Percentiles rank a stretch among this genome's conserved stretches.
Conservation (phyloP, 192 early-diverging fungal species). For the Gigaspora rosea region DNA sequence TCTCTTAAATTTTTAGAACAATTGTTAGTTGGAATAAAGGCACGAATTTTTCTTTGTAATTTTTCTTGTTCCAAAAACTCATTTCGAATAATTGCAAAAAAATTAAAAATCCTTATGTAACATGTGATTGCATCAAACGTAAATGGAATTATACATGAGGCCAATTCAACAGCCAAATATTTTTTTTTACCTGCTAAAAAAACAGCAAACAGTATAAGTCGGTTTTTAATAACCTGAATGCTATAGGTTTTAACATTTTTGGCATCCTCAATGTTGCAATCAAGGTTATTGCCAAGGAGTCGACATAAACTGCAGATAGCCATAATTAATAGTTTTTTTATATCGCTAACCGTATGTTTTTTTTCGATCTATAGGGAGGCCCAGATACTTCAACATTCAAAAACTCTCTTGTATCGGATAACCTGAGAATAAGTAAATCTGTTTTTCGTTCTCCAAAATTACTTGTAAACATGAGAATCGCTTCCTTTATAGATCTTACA, state of each 20-base stretch:
- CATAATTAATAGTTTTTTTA: slow-evolving; percentile 27
- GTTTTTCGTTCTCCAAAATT: slow-evolving; percentile 5
- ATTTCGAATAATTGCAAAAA: slow-evolving; percentile 16
- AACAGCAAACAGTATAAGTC: slow-evolving; percentile 15
- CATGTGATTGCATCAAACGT: slow-evolving; percentile 16
- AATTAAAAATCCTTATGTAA: slow-evolving; percentile 17
- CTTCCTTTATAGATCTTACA: slow-evolving; percentile 18
- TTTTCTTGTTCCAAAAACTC: slow-evolving; percentile 24
- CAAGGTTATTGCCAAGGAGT: slow-evolving; percentile 6
- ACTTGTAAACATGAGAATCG: neutral
- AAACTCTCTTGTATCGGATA: slow-evolving; percentile 12
- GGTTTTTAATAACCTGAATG: slow-evolving; percentile 23
- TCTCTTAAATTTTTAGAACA: neutral
- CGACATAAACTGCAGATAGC: slow-evolving; percentile 26
- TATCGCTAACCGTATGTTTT: slow-evolving; percentile 23
- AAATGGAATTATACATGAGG: slow-evolving; percentile 28
- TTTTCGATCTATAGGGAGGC: slow-evolving; percentile 15
- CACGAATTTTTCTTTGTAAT: slow-evolving; percentile 10
- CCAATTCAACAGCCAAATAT: slow-evolving; percentile 29
- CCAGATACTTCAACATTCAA: slow-evolving; percentile 23
- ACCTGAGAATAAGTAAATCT: neutral
- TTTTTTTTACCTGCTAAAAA: slow-evolving; percentile 15
- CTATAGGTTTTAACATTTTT: slow-evolving; percentile 25
- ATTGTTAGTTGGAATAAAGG: neutral
- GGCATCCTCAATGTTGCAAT: slow-evolving; percentile 25